Evolutionary conservation across 768 basidiomycete genomes (phyloP).

Genomic region (Russula ochroleuca): DNA sequence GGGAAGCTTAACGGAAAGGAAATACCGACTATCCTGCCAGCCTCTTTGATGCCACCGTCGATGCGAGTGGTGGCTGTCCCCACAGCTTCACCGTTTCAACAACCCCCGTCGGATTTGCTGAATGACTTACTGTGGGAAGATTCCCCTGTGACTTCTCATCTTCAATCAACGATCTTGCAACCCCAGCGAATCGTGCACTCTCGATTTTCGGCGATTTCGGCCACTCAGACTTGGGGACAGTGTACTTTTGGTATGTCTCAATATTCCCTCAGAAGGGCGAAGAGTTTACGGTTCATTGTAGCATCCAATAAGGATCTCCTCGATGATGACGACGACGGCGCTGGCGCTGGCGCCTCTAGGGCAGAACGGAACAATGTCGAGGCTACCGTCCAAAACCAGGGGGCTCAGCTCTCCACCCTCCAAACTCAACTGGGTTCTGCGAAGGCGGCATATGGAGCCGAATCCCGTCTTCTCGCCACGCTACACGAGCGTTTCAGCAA

Average conservation of each 20-base stretch:
- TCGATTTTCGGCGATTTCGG: constrained; percentile 5
- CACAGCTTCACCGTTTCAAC: constrained; percentile 39
- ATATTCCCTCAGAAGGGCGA: constrained; percentile 30
- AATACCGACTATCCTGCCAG: constrained; percentile 66
- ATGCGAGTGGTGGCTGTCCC: constrained; percentile 49
- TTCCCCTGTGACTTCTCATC: constrained; percentile 35
- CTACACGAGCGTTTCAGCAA: constrained; percentile 63
- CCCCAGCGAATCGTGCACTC: constrained; percentile 15
- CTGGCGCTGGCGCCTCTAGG: constrained; percentile 45
- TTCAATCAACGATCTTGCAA: constrained; percentile 37
- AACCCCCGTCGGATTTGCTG: constrained; percentile 38
- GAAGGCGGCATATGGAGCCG: constrained; percentile 81
- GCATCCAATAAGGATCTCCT: constrained; percentile 50
- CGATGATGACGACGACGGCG: constrained; percentile 72
- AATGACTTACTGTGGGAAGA: constrained; percentile 48
- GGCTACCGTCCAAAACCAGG: constrained; percentile 58
- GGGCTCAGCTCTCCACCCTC: constrained; percentile 69
- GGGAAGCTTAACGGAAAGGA: constrained; percentile 75
- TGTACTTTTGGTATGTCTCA: constrained; percentile 48
- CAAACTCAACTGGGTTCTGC: constrained; percentile 81
- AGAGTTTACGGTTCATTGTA: constrained; percentile 4
- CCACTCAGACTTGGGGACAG: constrained; percentile 29
- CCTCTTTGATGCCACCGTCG: constrained; percentile 75
- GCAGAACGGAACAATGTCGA: constrained; percentile 66
- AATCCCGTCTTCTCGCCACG: constrained; percentile 61